Evolutionary conservation across 1,284 basidiomycete genomes (phyloP).

Genomic region (Ceratobasidium sp.): DNA sequence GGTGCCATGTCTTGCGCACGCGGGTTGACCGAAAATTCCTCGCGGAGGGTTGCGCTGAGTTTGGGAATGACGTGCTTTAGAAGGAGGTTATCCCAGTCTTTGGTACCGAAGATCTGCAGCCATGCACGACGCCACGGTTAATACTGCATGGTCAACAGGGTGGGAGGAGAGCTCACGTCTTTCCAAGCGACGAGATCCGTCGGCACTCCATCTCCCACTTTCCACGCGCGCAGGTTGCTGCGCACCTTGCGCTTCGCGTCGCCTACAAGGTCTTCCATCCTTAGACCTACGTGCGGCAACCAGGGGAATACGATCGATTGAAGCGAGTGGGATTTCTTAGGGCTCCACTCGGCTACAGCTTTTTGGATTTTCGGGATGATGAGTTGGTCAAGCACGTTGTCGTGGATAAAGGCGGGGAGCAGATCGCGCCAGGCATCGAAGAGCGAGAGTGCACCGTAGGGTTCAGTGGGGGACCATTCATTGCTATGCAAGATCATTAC

Average conservation of each 20-base stretch:
- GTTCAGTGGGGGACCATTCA: constrained; percentile 81
- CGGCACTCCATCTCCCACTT: constrained; percentile 74
- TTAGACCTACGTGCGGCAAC: constrained; percentile 84
- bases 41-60: constrained; percentile 77
- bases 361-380: constrained; percentile 89
- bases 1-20: constrained; percentile 86
- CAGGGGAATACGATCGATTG: constrained; percentile 93
- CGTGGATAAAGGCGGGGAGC: constrained; percentile 87
- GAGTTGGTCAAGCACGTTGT: constrained; percentile 96
- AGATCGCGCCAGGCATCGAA: constrained; percentile 89
- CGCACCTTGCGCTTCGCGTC: constrained; percentile 88
- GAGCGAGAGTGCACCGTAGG: constrained; percentile 77
- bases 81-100: constrained; percentile 90
- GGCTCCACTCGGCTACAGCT: constrained; percentile 84
- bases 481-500: constrained; percentile 59
- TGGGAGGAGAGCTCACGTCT: constrained; percentile 62
- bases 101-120: constrained; percentile 68
- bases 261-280: constrained; percentile 79
- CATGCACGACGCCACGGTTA: background rate
- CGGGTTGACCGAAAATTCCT: constrained; percentile 87
- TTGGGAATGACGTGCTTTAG: constrained; percentile 92
- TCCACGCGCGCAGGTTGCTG: constrained; percentile 79
- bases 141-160: constrained; percentile 7
- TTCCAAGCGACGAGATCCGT: constrained; percentile 78
- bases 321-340: constrained; percentile 64